These are phyloP conservation scores for Paraphoma sp. DNA, from an alignment of 2,329 filamentous ascomycete species.

Conservation along the genomic window DNA sequence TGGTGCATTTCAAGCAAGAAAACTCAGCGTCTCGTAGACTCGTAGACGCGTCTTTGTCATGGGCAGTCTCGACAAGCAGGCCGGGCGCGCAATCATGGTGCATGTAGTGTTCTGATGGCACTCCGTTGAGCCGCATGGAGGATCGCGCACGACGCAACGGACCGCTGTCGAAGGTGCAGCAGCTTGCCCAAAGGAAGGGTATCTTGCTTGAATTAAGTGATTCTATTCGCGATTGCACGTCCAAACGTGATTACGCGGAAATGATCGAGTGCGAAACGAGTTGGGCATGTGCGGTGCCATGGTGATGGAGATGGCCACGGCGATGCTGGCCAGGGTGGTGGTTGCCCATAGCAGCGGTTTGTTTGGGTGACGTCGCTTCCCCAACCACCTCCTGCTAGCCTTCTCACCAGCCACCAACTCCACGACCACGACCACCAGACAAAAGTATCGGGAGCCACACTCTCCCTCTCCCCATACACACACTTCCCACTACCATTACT, in stretches of 20 bases:
- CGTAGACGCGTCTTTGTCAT: no score
- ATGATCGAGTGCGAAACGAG: neutral
- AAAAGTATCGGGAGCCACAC: slow-evolving; percentile 19
- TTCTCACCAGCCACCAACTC: slow-evolving; percentile 11
- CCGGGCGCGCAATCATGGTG: no score
- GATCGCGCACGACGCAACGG: no score
- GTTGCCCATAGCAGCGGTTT: slow-evolving; percentile 23
- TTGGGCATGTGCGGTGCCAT: neutral
- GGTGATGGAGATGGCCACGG: neutral
- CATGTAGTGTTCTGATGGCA: no score
- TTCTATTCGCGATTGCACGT: no score
- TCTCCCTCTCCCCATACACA: slow-evolving; percentile 13
- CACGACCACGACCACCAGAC: slow-evolving; percentile 11
- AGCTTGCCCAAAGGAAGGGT: no score
- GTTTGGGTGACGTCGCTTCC: slow-evolving; percentile 23
- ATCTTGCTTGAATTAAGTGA: no score
- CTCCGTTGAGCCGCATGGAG: no score
- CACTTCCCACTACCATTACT: slow-evolving; percentile 8
- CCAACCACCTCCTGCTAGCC: slow-evolving; percentile 22
- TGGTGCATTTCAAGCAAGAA: neutral
- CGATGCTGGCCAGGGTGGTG: slow-evolving; percentile 4
- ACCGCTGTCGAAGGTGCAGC: no score
- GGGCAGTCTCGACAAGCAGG: no score
- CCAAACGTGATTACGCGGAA: no score
- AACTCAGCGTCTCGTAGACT: neutral